Evolutionary conservation across 345 rosid species (phyloP), one percentile per base, ranked within the genome.

Genomic region (Eucalyptus tenuipes): DNA sequence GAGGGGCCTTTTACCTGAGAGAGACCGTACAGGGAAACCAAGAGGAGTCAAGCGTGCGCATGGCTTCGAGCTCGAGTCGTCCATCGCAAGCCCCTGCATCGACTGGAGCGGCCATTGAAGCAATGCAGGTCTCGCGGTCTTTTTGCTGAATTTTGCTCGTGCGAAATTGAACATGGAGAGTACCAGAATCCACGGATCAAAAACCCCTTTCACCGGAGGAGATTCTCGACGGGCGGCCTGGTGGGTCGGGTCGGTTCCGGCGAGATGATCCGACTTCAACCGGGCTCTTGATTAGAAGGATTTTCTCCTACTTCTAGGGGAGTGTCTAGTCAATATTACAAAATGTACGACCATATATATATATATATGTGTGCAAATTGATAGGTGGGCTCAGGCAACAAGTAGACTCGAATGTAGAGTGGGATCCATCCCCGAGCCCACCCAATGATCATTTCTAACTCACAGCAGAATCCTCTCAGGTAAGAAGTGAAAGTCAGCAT

Each of bases 1-100:
- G 81, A 29, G 57, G 80, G 52, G 48, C 53, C 24, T 37, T 49
- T 14, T 68, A 89, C 91, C 89, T 87, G 88, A 87, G 91, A 40
- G 87, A 85, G 79, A 89, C 91, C 66, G 50, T 57, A 75, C 89
- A 89, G 44, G 91, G 89, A 85, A 84, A 88, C 89, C 91, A 89
- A 42, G 89, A 87, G 44, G 75, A 87, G 89, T 89, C 89, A 31
- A 68, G 75, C 45, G 59, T 52, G 68, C 89, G 89, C 91, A 81
- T 89, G 49, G 91, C 88, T 89, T 89, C 91, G 71, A 89, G 91
- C 29, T 66, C 89, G 13, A 44, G 49, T n/a, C 47, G 40, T 42
- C 47, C 75, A 52, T 37, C 37, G 49, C 49, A 40, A 22, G 81
- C 8, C 24, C 37, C 90, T 18, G 47, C 84, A 40, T 40, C 84